Conservation (phyloP, 1,139 yeast genomes). For the Eremothecium gossypii region DNA sequence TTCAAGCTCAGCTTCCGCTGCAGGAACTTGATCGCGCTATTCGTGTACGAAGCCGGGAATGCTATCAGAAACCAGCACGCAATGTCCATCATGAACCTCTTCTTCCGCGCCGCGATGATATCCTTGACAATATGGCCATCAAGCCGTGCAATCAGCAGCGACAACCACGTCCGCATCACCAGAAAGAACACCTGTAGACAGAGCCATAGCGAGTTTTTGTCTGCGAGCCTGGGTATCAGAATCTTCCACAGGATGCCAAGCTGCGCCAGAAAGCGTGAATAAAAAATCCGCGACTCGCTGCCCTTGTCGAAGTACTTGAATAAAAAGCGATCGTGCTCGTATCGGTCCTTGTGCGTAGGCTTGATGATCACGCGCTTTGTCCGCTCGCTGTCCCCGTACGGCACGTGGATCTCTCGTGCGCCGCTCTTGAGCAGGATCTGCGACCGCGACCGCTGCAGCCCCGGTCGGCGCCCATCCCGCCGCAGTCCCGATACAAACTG, state of each 20-base stretch:
- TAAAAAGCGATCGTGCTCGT: slow-evolving; percentile 33
- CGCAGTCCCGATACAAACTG: slow-evolving; percentile 8
- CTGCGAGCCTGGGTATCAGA: slow-evolving; percentile 62
- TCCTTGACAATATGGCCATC: slow-evolving; percentile 92
- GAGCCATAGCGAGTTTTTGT: slow-evolving; percentile 59
- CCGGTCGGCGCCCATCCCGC: slow-evolving; percentile 8
- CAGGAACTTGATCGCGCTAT: slow-evolving; percentile 78
- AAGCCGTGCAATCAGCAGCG: slow-evolving; percentile 73
- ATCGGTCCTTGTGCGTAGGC: slow-evolving; percentile 33
- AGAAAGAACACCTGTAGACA: slow-evolving; percentile 67
- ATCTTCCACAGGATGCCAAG: slow-evolving; percentile 72
- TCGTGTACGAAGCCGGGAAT: slow-evolving; percentile 87
- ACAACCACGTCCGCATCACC: slow-evolving; percentile 77
- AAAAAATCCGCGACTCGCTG: slow-evolving; percentile 35
- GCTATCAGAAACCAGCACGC: slow-evolving; percentile 85
- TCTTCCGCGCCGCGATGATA: slow-evolving; percentile 74
- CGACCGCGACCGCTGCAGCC: slow-evolving; percentile 22
- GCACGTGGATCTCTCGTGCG: slow-evolving; percentile 47
- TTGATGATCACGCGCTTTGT: slow-evolving; percentile 32
- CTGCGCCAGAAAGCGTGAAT: slow-evolving; percentile 66
- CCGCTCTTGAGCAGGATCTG: slow-evolving; percentile 40
- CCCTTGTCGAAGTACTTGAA: slow-evolving; percentile 31
- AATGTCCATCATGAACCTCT: slow-evolving; percentile 66
- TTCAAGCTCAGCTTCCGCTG: slow-evolving; percentile 71
- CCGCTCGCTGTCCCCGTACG: slow-evolving; percentile 28